phyloP scores from a whole-genome alignment of 2,329 filamentous ascomycete genomes.

The Aspergillus fructus region DNA sequence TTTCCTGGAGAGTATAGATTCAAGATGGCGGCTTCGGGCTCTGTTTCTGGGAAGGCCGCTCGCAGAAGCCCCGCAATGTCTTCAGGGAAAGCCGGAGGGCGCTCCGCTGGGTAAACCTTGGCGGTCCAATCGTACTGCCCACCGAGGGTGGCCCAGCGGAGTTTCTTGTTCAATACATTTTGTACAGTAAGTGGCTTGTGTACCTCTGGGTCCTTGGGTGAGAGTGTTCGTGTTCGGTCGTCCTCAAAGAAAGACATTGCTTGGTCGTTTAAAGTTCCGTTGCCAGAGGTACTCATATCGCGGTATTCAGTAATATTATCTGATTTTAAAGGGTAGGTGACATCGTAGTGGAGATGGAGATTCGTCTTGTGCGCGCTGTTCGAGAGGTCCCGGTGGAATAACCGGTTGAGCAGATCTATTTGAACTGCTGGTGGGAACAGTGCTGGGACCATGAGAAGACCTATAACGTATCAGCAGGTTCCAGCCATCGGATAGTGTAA shows the following conservation, averaged over 20 bases:
- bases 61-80: slow-evolving; percentile 71
- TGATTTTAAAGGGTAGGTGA: slow-evolving; percentile 57
- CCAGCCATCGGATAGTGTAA: slow-evolving; percentile 9
- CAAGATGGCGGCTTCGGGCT: slow-evolving; percentile 85
- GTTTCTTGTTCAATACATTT: slow-evolving; percentile 72
- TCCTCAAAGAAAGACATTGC: slow-evolving; percentile 58
- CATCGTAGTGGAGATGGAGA: slow-evolving; percentile 76
- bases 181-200: slow-evolving; percentile 71
- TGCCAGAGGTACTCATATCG: slow-evolving; percentile 35
- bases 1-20: slow-evolving; percentile 92
- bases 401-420: slow-evolving; percentile 64
- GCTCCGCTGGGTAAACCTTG: slow-evolving; percentile 71
- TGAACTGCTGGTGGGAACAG: slow-evolving; percentile 72
- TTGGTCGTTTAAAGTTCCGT: not conserved
- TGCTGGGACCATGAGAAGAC: slow-evolving; percentile 73
- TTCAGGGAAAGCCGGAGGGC: slow-evolving; percentile 69
- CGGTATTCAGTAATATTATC: not conserved
- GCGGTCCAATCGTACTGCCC: slow-evolving; percentile 96
- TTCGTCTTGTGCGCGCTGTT: slow-evolving; percentile 79
- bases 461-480: slow-evolving; percentile 49
- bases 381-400: slow-evolving; percentile 76
- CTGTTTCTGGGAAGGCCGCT: slow-evolving; percentile 71
- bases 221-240: slow-evolving; percentile 30
- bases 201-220: slow-evolving; percentile 68
- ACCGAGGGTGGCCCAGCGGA: slow-evolving; percentile 92